These are phyloP conservation scores for Tetrapisispora arboricola DNA, from an alignment of 805 yeast species.

Conservation along the genomic window DNA sequence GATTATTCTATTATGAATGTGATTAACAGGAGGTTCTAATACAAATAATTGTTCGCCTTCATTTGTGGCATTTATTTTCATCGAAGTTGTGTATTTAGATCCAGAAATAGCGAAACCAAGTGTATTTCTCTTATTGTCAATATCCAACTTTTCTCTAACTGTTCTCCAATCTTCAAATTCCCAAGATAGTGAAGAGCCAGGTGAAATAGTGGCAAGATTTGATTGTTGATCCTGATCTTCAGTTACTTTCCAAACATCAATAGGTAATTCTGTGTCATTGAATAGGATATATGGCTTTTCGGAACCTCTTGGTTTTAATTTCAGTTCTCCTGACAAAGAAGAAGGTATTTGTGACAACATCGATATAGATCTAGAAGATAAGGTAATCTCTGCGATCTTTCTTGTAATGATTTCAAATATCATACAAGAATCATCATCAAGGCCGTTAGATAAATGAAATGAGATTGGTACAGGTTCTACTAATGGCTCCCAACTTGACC, in stretches of 20 bases:
- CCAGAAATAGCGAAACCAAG: constrained; percentile 54
- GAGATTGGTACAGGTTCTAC: constrained; percentile 81
- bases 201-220: constrained; percentile 30
- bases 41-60: constrained; percentile 77
- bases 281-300: constrained; percentile 71
- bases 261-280: constrained; percentile 76
- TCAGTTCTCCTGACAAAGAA: constrained; percentile 43
- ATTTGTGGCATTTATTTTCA: constrained; percentile 54
- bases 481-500: constrained; percentile 92
- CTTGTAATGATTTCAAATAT: constrained; percentile 65
- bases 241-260: constrained; percentile 74
- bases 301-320: constrained; percentile 57
- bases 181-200: constrained; percentile 60
- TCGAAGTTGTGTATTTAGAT: constrained; percentile 44
- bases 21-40: constrained; percentile 49
- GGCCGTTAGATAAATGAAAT: constrained; percentile 47
- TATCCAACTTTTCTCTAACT: constrained; percentile 68
- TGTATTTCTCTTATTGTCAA: constrained; percentile 49
- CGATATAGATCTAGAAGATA: constrained; percentile 75
- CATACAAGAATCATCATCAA: constrained; percentile 38
- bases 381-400: constrained; percentile 64
- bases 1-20: constrained; percentile 62
- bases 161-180: constrained; percentile 90
- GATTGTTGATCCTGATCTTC: constrained; percentile 23
- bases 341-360: constrained; percentile 59